Percentiles rank a stretch among this genome's conserved stretches.
These are phyloP conservation scores for Miamiensis avidus DNA, from an alignment of 169 alveolate genomes.

Conservation along the genomic window DNA sequence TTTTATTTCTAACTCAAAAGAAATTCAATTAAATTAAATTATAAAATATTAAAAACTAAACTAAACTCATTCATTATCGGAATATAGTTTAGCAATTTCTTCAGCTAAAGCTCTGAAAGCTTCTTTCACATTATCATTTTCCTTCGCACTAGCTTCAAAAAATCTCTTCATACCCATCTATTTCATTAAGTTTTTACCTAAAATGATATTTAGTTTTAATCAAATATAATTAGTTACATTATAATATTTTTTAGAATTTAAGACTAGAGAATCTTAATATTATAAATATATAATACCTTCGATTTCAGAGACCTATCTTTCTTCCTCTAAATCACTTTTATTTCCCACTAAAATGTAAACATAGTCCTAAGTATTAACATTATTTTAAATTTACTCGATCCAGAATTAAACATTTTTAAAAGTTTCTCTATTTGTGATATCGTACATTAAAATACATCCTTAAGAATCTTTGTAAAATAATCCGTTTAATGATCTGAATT, in stretches of 20 bases:
- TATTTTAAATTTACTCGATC: background rate
- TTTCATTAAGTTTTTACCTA: background rate
- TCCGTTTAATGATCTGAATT: conserved; percentile 50
- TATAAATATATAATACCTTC: background rate
- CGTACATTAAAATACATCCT: background rate
- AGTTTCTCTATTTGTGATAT: background rate
- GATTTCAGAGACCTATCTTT: background rate
- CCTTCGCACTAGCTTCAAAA: background rate
- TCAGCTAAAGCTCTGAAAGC: background rate
- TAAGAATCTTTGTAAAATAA: conserved; percentile 28
- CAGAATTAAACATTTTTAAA: background rate
- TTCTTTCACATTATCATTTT: background rate
- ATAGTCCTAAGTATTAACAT: background rate
- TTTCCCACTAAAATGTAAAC: background rate
- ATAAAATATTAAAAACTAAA: too few relatives aligned
- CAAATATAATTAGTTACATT: too few relatives aligned
- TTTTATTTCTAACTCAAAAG: too few relatives aligned
- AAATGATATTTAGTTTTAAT: too few relatives aligned
- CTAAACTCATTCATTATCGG: background rate
- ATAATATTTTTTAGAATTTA: too few relatives aligned
- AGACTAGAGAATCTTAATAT: too few relatives aligned
- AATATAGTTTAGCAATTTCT: background rate
- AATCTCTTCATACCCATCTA: background rate
- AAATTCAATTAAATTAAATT: too few relatives aligned
- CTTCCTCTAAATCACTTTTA: background rate